phyloP scores from a whole-genome alignment of 192 early-diverging fungal genomes.

The Linnemannia elongata region DNA sequence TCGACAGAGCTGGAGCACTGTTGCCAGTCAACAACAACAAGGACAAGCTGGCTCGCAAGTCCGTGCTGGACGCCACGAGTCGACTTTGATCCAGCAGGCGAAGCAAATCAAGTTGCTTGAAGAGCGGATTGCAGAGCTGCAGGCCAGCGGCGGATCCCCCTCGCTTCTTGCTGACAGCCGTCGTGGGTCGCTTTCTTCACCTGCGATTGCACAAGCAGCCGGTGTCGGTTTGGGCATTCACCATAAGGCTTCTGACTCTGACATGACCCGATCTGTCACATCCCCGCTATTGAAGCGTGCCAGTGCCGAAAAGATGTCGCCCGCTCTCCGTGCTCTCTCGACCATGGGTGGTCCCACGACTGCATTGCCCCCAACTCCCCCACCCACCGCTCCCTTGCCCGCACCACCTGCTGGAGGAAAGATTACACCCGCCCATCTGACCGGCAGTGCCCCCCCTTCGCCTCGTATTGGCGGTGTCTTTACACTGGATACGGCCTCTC shows the following conservation, averaged over 20 bases:
- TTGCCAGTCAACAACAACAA: neutral
- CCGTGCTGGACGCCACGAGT: conserved; percentile 46
- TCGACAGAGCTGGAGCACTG: conserved; percentile 52
- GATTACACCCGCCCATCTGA: conserved; percentile 22
- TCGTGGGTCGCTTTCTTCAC: conserved; percentile 12
- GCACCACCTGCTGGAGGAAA: conserved; percentile 25
- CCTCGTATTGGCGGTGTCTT: conserved; percentile 31
- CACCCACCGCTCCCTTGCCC: conserved; percentile 34
- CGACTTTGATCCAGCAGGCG: conserved; percentile 47
- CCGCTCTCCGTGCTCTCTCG: conserved; percentile 22
- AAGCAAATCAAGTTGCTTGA: conserved; percentile 54
- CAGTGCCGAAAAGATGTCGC: conserved; percentile 27
- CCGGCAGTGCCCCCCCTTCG: conserved; percentile 20
- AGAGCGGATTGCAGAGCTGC: conserved; percentile 52
- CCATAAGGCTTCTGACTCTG: conserved; percentile 33
- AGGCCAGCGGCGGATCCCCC: conserved; percentile 30
- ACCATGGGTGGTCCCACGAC: conserved; percentile 17
- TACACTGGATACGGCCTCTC: conserved; percentile 10
- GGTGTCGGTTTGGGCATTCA: conserved; percentile 35
- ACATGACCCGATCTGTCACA: neutral
- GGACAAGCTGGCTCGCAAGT: neutral
- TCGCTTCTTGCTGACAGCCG: conserved; percentile 16
- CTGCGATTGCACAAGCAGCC: conserved; percentile 1
- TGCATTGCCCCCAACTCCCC: conserved; percentile 34
- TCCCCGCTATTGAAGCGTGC: conserved; percentile 1